Conservation (phyloP, 2,329 filamentous ascomycete genomes). For the Xylaria sp. region DNA sequence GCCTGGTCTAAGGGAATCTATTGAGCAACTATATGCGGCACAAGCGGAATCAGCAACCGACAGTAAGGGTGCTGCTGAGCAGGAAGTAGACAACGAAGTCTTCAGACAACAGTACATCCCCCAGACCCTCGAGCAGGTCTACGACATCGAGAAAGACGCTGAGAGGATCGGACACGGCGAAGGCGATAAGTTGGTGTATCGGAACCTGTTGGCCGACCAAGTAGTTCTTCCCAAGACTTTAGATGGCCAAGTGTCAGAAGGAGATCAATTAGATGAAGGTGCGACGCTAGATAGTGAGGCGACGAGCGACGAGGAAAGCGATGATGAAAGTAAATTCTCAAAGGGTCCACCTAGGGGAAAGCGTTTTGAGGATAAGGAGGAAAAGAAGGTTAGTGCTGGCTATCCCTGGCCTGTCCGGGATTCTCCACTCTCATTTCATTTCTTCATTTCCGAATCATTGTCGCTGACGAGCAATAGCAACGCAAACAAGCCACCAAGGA, state of each 20-base stretch:
- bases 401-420: neutral
- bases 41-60: constrained; percentile 56
- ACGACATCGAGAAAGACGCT: constrained; percentile 91
- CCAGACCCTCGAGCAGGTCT: constrained; percentile 93
- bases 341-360: constrained; percentile 77
- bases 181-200: constrained; percentile 81
- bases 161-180: constrained; percentile 76
- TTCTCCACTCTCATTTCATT: neutral
- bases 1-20: constrained; percentile 61
- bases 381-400: constrained; percentile 67
- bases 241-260: constrained; percentile 42
- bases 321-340: constrained; percentile 62
- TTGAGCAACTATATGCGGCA: constrained; percentile 71
- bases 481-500: constrained; percentile 95
- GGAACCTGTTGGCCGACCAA: constrained; percentile 78
- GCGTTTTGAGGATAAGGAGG: constrained; percentile 88
- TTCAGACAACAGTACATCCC: constrained; percentile 97
- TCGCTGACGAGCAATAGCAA: constrained; percentile 35
- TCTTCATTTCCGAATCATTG: neutral
- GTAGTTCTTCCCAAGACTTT: constrained; percentile 50
- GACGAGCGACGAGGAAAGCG: constrained; percentile 47
- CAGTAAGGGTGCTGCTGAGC: constrained; percentile 58
- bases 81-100: constrained; percentile 85
- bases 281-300: constrained; percentile 52
- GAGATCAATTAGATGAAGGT: constrained; percentile 55